Conservation (phyloP, 805 yeast species). For the Scheffersomyces coipomensis region DNA sequence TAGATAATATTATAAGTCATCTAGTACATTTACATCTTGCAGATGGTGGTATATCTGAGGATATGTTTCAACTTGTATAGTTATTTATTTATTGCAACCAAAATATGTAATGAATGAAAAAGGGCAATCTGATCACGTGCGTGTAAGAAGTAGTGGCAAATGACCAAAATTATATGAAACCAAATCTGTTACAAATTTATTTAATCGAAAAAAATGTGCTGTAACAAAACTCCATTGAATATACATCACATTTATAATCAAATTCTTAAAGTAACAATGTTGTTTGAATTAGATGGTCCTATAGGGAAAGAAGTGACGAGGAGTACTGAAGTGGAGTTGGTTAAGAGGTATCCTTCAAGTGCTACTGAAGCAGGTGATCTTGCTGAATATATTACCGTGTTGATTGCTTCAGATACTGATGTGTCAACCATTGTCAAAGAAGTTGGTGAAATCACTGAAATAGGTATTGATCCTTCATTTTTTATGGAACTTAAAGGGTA, state of each 20-base stretch:
- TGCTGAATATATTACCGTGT: constrained; percentile 71
- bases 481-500: constrained; percentile 59
- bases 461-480: constrained; percentile 56
- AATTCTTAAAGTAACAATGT: constrained; percentile 15
- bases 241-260: no score
- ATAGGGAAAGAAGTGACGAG: constrained; percentile 35
- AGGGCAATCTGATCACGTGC: no score
- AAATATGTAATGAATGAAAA: no score
- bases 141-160: no score
- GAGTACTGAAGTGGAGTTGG: constrained; percentile 33
- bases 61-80: constrained; percentile 48
- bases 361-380: constrained; percentile 51
- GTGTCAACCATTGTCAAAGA: constrained; percentile 61
- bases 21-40: neutral
- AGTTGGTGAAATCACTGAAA: constrained; percentile 59
- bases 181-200: no score
- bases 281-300: constrained; percentile 40
- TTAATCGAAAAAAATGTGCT: no score
- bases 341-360: constrained; percentile 26
- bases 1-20: constrained; percentile 53
- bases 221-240: no score
- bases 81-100: no score
- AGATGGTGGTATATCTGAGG: constrained; percentile 62
- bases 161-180: no score
- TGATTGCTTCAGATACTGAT: constrained; percentile 66